A percentile compares a stretch with the other conserved stretches of the same genome.
Conservation (phyloP, 1,284 basidiomycete genomes). For the Phylloboletellus chloephorus region DNA sequence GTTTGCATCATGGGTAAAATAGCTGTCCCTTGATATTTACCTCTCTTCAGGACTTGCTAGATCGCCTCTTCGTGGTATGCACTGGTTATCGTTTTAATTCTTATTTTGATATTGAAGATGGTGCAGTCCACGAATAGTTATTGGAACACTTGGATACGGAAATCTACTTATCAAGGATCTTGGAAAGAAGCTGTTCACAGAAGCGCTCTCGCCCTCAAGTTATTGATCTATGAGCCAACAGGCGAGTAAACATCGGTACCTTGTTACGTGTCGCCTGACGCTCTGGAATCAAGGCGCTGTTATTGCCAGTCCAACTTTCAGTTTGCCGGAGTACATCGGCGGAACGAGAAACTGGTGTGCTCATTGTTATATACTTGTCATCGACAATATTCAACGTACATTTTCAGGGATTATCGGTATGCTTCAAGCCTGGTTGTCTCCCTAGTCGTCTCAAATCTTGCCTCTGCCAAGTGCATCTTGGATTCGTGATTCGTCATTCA, state of each 20-base stretch:
- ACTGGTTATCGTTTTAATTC: not conserved
- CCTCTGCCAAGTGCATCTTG: slow-evolving; percentile 55
- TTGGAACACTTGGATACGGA: slow-evolving; percentile 82
- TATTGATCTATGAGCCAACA: slow-evolving; percentile 83
- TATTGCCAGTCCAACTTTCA: slow-evolving; percentile 90
- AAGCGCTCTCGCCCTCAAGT: slow-evolving; percentile 79
- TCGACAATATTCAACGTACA: not conserved
- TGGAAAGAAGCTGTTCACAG: slow-evolving; percentile 91
- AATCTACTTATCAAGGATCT: slow-evolving; percentile 80
- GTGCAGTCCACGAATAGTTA: slow-evolving; percentile 70
- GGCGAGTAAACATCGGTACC: slow-evolving; percentile 36
- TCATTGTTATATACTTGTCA: not conserved
- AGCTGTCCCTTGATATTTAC: not conserved
- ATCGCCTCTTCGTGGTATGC: slow-evolving; percentile 48
- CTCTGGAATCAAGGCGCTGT: slow-evolving; percentile 58
- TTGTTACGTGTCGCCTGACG: slow-evolving; percentile 3
- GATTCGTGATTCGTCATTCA: slow-evolving; percentile 91
- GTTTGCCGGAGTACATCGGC: slow-evolving; percentile 85
- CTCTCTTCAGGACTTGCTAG: slow-evolving; percentile 43
- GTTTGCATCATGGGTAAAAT: not conserved
- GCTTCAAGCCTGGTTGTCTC: slow-evolving; percentile 3
- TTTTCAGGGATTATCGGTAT: slow-evolving; percentile 64
- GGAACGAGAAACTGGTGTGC: slow-evolving; percentile 78
- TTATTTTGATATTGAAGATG: not conserved
- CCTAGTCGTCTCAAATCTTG: not conserved